Evolutionary conservation across 495 filamentous ascomycete species (phyloP).

Genomic region (Cercophora newfieldiana): DNA sequence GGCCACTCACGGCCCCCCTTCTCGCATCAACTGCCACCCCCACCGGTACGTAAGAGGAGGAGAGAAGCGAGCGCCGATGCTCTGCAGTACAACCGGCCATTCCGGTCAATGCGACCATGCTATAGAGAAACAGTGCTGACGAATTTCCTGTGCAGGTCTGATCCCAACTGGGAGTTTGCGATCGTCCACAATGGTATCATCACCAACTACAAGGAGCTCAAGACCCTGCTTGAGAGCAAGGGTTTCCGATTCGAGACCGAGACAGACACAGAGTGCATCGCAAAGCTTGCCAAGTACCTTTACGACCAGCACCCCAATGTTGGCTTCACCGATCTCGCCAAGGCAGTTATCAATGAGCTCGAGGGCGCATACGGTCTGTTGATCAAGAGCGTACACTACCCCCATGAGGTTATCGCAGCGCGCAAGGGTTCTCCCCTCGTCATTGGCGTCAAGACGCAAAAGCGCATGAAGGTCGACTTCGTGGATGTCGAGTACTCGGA

Average conservation of each 20-base stretch:
- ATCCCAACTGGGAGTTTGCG: constrained; percentile 91
- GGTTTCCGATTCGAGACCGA: constrained; percentile 98
- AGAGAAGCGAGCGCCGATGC: not conserved
- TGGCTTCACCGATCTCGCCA: constrained; percentile 92
- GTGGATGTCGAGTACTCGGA: constrained; percentile 97
- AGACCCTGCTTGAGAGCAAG: constrained; percentile 87
- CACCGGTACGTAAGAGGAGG: constrained; percentile 70
- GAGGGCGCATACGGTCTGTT: constrained; percentile 96
- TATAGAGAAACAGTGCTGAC: not conserved
- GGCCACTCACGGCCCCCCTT: constrained; percentile 95
- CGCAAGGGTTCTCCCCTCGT: constrained; percentile 97
- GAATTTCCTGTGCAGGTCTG: constrained; percentile 45
- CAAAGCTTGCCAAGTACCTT: constrained; percentile 96
- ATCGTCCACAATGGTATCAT: constrained; percentile 99
- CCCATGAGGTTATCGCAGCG: constrained; percentile 95
- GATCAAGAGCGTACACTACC: constrained; percentile 97
- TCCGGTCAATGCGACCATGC: not conserved
- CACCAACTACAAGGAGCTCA: constrained; percentile 99
- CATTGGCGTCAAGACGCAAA: constrained; percentile 89
- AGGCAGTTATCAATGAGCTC: constrained; percentile 96
- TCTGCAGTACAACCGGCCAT: not conserved
- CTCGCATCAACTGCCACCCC: constrained; percentile 93
- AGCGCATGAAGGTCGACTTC: constrained; percentile 99
- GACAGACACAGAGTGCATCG: constrained; percentile 98
- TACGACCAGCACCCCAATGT: constrained; percentile 94